Conservation (phyloP, 495 filamentous ascomycete genomes). For the Cercophora sp. region DNA sequence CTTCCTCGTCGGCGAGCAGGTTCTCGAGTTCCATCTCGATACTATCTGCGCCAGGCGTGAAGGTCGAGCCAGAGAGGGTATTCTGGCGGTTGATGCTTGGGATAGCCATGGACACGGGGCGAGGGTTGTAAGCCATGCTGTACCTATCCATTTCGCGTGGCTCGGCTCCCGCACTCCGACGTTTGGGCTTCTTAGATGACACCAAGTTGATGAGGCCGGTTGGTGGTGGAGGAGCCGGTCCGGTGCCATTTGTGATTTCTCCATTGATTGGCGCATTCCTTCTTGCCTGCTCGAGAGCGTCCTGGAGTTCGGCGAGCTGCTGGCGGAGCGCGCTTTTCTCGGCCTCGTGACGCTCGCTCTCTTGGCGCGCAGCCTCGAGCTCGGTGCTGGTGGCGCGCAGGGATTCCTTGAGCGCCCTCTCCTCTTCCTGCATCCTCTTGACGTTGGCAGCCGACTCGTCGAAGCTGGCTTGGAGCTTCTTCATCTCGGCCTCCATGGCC, state of each 20-base stretch:
- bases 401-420: constrained; percentile 72
- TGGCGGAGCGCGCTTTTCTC: constrained; percentile 81
- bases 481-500: constrained; percentile 92
- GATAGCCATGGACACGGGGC: constrained; percentile 89
- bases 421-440: constrained; percentile 91
- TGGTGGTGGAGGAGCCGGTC: constrained; percentile 46
- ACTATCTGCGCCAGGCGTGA: constrained; percentile 76
- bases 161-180: constrained; percentile 90
- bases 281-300: constrained; percentile 85
- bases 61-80: constrained; percentile 59
- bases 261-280: constrained; percentile 59
- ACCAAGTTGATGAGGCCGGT: constrained; percentile 93
- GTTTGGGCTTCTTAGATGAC: constrained; percentile 93
- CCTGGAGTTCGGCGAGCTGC: constrained; percentile 84
- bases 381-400: constrained; percentile 72
- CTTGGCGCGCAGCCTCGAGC: constrained; percentile 67
- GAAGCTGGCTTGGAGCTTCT: constrained; percentile 77
- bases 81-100: constrained; percentile 60
- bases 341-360: constrained; percentile 66
- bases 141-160: constrained; percentile 77
- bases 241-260: constrained; percentile 65
- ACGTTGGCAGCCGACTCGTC: constrained; percentile 81
- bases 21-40: constrained; percentile 91
- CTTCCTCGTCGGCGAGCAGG: constrained; percentile 90
- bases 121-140: constrained; percentile 86